Percentiles rank a stretch among this genome's conserved stretches.
Conservation (phyloP, 805 yeast genomes). For the Nakazawaea peltata region DNA sequence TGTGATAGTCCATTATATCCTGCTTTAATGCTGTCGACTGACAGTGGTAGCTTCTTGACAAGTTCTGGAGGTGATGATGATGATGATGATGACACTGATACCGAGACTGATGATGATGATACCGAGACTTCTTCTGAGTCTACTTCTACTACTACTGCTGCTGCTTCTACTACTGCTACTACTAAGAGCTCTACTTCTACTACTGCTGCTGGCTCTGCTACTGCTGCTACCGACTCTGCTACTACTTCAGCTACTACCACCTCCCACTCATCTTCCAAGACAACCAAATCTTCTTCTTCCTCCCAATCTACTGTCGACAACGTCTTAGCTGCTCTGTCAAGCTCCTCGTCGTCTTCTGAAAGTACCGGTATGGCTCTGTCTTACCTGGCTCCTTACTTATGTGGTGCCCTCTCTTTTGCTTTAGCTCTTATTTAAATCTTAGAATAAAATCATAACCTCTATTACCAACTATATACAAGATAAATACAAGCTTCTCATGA, state of each 20-base stretch:
- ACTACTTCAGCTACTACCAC: background rate
- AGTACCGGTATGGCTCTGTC: too few relatives aligned
- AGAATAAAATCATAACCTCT: too few relatives aligned
- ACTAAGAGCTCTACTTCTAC: background rate
- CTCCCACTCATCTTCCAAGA: background rate
- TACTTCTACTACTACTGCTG: background rate
- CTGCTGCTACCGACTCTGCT: background rate
- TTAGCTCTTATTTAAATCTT: background rate
- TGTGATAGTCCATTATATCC: constrained; percentile 1
- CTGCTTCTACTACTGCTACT: background rate
- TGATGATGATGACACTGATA: background rate
- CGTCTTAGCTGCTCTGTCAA: too few relatives aligned
- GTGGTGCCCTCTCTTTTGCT: background rate
- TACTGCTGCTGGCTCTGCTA: background rate
- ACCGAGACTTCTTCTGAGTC: background rate
- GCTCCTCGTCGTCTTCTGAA: too few relatives aligned
- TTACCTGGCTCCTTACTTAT: too few relatives aligned
- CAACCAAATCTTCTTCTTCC: background rate
- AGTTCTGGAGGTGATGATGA: background rate
- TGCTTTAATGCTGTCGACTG: background rate
- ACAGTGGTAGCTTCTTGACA: background rate
- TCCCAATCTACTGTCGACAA: too few relatives aligned
- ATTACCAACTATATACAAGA: background rate
- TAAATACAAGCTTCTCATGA: constrained; percentile 18
- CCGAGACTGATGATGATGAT: background rate